These are phyloP conservation scores for Cucumis sativus DNA, from an alignment of 306 rosid genomes.

Conservation along the genomic window Cucumber_9930_V3 NC_026655.2:11144001-11144500, in stretches of 20 bases:
- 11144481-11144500: background rate
- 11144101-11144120: constrained; percentile 68
- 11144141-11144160: constrained; percentile 55
- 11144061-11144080: constrained; percentile 66
- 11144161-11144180: constrained; percentile 18
- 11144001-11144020: background rate
- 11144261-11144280: background rate
- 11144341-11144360: background rate
- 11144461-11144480: background rate
- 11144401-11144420: background rate
- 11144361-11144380: background rate
- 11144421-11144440: background rate
- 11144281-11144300: background rate
- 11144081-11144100: constrained; percentile 92
- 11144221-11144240: background rate
- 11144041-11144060: background rate
- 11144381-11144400: background rate
- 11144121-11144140: constrained; percentile 66
- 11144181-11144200: background rate
- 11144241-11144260: background rate
- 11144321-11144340: background rate
- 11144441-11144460: background rate
- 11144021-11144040: background rate
- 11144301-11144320: background rate
- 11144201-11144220: constrained; percentile 1